Conservation (phyloP, 768 basidiomycete species). For the Suillus paluster region DNA sequence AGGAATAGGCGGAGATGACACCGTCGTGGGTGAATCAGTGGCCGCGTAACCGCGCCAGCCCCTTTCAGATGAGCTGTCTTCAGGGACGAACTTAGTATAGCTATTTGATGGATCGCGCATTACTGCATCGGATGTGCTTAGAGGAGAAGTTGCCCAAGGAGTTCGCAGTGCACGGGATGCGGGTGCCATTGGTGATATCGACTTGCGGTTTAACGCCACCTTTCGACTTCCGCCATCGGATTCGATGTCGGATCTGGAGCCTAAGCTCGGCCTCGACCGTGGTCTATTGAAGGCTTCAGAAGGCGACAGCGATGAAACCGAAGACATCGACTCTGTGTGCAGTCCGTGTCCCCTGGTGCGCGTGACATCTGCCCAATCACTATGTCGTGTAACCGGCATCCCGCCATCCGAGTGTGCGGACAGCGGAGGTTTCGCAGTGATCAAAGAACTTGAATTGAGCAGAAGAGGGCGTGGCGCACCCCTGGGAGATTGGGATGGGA, state of each 20-base stretch:
- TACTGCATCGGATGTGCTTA: slow-evolving; percentile 48
- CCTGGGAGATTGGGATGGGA: slow-evolving; percentile 46
- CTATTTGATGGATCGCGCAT: slow-evolving; percentile 34
- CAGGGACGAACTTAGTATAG: slow-evolving; percentile 19
- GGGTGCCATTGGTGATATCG: slow-evolving; percentile 75
- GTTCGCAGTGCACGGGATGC: slow-evolving; percentile 44
- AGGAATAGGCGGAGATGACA: slow-evolving; percentile 44
- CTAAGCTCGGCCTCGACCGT: slow-evolving; percentile 32
- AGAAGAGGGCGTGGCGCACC: slow-evolving; percentile 69
- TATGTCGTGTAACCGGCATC: slow-evolving; percentile 35
- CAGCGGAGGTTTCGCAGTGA: slow-evolving; percentile 37
- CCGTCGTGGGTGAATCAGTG: slow-evolving; percentile 44
- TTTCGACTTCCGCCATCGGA: slow-evolving; percentile 63
- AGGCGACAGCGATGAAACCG: slow-evolving; percentile 64
- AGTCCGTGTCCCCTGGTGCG: slow-evolving; percentile 43
- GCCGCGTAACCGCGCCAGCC: slow-evolving; percentile 39
- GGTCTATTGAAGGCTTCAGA: slow-evolving; percentile 49
- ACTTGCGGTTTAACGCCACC: slow-evolving; percentile 67
- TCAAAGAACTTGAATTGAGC: slow-evolving; percentile 54
- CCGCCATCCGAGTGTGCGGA: slow-evolving; percentile 40
- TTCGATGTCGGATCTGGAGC: slow-evolving; percentile 54
- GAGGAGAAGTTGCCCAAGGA: slow-evolving; percentile 40
- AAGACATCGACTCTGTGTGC: slow-evolving; percentile 63
- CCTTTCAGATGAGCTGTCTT: slow-evolving; percentile 25
- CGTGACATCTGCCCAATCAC: slow-evolving; percentile 56